Conservation (phyloP, 2,329 filamentous ascomycete genomes). For the Drechslerella dactyloides region DNA sequence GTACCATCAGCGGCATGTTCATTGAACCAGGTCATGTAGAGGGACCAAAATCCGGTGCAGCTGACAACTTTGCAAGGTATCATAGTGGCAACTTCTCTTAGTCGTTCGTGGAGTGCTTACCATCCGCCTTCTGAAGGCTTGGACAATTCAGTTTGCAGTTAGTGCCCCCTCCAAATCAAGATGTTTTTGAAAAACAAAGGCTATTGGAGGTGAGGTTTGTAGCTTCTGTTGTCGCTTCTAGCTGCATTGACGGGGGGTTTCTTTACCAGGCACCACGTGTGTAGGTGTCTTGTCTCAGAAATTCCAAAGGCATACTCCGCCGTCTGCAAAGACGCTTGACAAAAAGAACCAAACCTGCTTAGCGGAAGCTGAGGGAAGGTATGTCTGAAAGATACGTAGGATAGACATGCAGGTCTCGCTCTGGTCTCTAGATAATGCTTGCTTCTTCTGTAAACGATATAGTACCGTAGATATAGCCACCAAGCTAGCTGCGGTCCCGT, state of each 20-base stretch:
- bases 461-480: conserved; percentile 12
- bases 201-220: conserved; percentile 24
- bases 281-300: conserved; percentile 41
- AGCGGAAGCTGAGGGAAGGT: conserved; percentile 12
- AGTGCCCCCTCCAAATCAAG: conserved; percentile 26
- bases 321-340: conserved; percentile 26
- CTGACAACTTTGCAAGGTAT: conserved; percentile 22
- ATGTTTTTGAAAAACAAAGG: conserved; percentile 21
- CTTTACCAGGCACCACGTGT: conserved; percentile 49
- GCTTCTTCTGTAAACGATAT: conserved; percentile 25
- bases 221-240: conserved; percentile 50
- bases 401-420: conserved; percentile 9
- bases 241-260: conserved; percentile 42
- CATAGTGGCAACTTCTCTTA: conserved; percentile 7
- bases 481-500: neutral
- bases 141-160: conserved; percentile 16
- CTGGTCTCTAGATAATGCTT: conserved; percentile 23
- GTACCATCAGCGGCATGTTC: conserved; percentile 11
- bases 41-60: conserved; percentile 36
- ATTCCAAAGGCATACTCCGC: conserved; percentile 24
- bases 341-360: conserved; percentile 15
- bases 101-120: conserved; percentile 30
- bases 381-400: conserved; percentile 21
- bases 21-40: conserved; percentile 40
- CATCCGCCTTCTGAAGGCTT: conserved; percentile 20